Base-by-base conservation (phyloP, 305 asterid species). In the Fraxinus albicans region DNA sequence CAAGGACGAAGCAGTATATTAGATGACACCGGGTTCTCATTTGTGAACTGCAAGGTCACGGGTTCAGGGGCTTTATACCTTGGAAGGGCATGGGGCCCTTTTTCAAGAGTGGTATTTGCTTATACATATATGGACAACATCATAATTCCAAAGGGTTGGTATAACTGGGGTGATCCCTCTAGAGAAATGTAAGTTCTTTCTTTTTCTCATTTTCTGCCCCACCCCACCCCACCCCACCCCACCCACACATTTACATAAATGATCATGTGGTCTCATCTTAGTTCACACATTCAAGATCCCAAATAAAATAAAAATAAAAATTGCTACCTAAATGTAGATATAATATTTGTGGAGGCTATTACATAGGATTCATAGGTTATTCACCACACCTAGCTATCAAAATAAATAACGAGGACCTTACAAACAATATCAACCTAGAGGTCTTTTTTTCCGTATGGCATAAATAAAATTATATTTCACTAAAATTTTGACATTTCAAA, bases 21-120 rank as follows among this genome's bases (percentile, higher is more conserved):
- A 67, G 97, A 95, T 0, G 97, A 89, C 88, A 93, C 91, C 0
- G 99, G 99, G 0, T 95, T 95, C n/a, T 91, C 97, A 1, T 95
- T 95, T 38, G 95, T 94, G 10, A 93, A 90, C 83, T 95, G 99
- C 78, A 93, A 88, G 87, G 98, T 95, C 78, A 95, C 98, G 23
- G 99, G 99, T 0, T 94, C 99, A 8, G 99, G 98, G 13, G 96
- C 96, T 19, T 87, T 95, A 74, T 95, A 91, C 91, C 93, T 95
- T 0, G 99, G 99, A 70, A 88, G 99, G 92, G 99, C 99, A 8
- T 95, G 99, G 98, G 98, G 98, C 8, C 97, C 99, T 1, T 95
- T 95, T 75, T 95, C 99, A 0, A 90, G 98, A 89, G 99, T 95
- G 3, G 89, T 95, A 8, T 95, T 95, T 70, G 94, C 98, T 78